Evolutionary conservation across 495 filamentous ascomycete species (phyloP).

Genomic region (Melanomma pulvis-pyrius): DNA sequence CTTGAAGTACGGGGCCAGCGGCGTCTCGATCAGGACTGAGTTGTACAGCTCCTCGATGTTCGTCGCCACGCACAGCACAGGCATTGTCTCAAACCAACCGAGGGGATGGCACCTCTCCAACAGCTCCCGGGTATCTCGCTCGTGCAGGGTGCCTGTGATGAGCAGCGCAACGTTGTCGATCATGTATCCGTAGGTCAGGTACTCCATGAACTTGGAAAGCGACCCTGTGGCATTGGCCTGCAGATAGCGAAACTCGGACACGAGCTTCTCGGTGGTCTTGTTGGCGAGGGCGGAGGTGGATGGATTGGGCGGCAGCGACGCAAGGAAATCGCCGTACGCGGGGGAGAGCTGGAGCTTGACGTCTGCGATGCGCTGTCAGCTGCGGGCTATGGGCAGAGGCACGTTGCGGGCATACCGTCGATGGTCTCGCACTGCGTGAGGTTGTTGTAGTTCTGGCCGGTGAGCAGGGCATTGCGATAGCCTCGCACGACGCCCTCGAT

Average conservation of each 20-base stretch:
- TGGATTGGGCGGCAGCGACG: conserved; percentile 90
- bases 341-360: conserved; percentile 96
- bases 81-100: conserved; percentile 99
- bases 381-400: neutral
- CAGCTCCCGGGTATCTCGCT: conserved; percentile 94
- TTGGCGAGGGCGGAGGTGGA: conserved; percentile 93
- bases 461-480: conserved; percentile 93
- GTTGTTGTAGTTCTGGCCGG: conserved; percentile 88
- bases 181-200: conserved; percentile 99
- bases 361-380: conserved; percentile 58
- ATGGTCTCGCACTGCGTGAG: conserved; percentile 98
- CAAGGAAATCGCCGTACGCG: conserved; percentile 96
- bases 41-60: conserved; percentile 99
- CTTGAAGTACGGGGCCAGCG: conserved; percentile 95
- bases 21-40: conserved; percentile 94
- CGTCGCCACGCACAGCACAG: conserved; percentile 93
- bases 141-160: conserved; percentile 97
- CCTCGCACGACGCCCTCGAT: conserved; percentile 96
- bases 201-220: conserved; percentile 92
- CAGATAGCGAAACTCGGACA: conserved; percentile 95
- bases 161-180: conserved; percentile 99
- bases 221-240: conserved; percentile 88
- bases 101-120: conserved; percentile 95
- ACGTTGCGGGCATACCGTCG: conserved; percentile 67
- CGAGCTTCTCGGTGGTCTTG: conserved; percentile 96